A percentile compares a stretch with the other conserved stretches of the same genome.
Conservation (phyloP, 331 rosid species). For the Quercus phellos region DNA sequence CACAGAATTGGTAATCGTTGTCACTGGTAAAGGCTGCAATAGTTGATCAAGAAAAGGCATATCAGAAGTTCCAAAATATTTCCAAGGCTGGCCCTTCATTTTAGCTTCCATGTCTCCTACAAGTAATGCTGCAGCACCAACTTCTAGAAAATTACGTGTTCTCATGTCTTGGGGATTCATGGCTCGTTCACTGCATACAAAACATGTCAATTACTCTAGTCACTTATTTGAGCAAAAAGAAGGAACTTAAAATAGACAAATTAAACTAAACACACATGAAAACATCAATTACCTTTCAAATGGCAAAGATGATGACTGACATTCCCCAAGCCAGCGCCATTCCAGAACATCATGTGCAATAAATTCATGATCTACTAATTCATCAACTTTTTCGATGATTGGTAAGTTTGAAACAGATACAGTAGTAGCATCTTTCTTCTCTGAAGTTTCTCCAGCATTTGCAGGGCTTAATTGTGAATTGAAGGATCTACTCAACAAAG, state of each 20-base stretch:
- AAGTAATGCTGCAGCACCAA: slow-evolving; percentile 92
- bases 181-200: slow-evolving; percentile 58
- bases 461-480: slow-evolving; percentile 71
- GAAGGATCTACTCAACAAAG: slow-evolving; percentile 89
- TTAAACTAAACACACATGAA: background rate
- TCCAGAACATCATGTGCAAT: slow-evolving; percentile 74
- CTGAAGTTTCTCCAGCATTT: slow-evolving; percentile 54
- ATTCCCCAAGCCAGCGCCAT: slow-evolving; percentile 95
- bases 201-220: slow-evolving; percentile 26
- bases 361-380: slow-evolving; percentile 58
- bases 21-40: slow-evolving; percentile 82
- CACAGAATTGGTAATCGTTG: slow-evolving; percentile 72
- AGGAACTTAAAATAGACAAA: slow-evolving; percentile 11
- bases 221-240: slow-evolving; percentile 14
- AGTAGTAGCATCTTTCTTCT: slow-evolving; percentile 52
- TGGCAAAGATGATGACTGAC: slow-evolving; percentile 48
- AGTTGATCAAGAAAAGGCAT: slow-evolving; percentile 97
- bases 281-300: slow-evolving; percentile 58
- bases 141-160: slow-evolving; percentile 76
- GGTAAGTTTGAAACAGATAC: slow-evolving; percentile 63
- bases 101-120: slow-evolving; percentile 83
- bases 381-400: slow-evolving; percentile 57
- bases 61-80: slow-evolving; percentile 87
- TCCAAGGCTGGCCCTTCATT: slow-evolving; percentile 89
- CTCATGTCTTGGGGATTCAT: slow-evolving; percentile 63